Conservation (phyloP, 306 rosid genomes). For the Sphenostylis stenocarpa region DNA sequence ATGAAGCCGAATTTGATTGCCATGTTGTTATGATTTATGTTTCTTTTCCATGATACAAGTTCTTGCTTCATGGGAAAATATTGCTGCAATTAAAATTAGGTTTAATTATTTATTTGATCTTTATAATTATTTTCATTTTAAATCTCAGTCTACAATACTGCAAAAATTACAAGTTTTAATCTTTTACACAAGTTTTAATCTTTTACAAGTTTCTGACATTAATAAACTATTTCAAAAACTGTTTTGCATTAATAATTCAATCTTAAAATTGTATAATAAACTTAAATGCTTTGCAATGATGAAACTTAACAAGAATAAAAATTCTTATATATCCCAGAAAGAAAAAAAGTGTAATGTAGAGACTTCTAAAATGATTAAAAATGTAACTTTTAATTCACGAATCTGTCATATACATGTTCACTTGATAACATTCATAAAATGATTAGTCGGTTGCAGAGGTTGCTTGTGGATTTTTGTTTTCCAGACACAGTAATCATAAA, state of each 20-base stretch:
- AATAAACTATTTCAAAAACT: too few relatives aligned
- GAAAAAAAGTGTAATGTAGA: background rate
- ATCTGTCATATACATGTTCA: background rate
- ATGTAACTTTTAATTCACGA: background rate
- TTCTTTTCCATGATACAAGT: too few relatives aligned
- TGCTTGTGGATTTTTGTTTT: background rate
- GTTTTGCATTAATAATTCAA: too few relatives aligned
- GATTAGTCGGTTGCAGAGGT: background rate
- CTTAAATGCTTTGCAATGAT: background rate
- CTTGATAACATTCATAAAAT: background rate
- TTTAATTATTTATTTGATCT: too few relatives aligned
- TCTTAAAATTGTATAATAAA: background rate
- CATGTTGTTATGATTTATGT: background rate
- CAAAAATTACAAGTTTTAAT: too few relatives aligned
- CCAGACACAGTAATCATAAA: background rate
- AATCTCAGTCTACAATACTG: too few relatives aligned
- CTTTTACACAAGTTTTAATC: too few relatives aligned
- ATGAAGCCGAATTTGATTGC: background rate
- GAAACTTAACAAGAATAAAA: too few relatives aligned
- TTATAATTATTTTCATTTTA: too few relatives aligned
- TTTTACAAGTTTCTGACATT: too few relatives aligned
- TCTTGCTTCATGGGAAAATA: too few relatives aligned
- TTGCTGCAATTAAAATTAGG: too few relatives aligned
- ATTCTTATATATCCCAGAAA: background rate
- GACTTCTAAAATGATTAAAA: background rate